Base-by-base conservation (phyloP, 331 rosid genomes). In the Rhamnella rubrinervis region DNA sequence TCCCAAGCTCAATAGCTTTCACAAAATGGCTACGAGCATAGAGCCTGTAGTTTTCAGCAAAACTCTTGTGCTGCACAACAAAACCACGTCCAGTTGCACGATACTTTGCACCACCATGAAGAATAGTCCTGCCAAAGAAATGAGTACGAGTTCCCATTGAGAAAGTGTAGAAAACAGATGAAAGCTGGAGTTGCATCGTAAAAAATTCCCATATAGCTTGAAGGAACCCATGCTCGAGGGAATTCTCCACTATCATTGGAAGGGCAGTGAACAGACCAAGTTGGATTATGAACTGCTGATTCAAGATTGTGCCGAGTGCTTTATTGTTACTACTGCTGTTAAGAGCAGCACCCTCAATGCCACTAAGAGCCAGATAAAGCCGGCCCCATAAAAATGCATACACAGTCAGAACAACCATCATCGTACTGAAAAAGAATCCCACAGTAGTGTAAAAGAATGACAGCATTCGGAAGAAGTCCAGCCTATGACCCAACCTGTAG, bases 21-120 rank as follows among this genome's bases (percentile, higher is more conserved):
- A 88, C 84, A 81, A 89, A 92, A 83, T 92, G 96, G 82, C 98
- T 89, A 21, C 96, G 96, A 61, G 93, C 91, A 70, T 83, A 92
- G 63, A 92, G 96, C 61, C 98, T 86, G 72, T 87, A 92, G 74
- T 87, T 92, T 66, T 89, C 98, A 19, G 93, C 98, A 85, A 92
- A 92, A 66, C 83, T 83, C 75, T 83, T 88, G 81, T 92, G 96
- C 80, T 88, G 80, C 39, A 92, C 98, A 44, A 92, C 96, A 75
- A 92, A 92, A 59, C 98, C 98, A 55, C 96, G 96, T 15, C 98
- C 98, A 1, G 96, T 92, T 0, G 96, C 96, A 20, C 96, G 86
- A 63, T 92, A 92, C 73, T 89, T 86, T 21, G 96, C 98, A 62
- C 98, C 96, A 10, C 98, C 98, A 21, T 89, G 98, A 61, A 92